phyloP scores from a whole-genome alignment of 257 asterid species.

The Vinca minor region DNA sequence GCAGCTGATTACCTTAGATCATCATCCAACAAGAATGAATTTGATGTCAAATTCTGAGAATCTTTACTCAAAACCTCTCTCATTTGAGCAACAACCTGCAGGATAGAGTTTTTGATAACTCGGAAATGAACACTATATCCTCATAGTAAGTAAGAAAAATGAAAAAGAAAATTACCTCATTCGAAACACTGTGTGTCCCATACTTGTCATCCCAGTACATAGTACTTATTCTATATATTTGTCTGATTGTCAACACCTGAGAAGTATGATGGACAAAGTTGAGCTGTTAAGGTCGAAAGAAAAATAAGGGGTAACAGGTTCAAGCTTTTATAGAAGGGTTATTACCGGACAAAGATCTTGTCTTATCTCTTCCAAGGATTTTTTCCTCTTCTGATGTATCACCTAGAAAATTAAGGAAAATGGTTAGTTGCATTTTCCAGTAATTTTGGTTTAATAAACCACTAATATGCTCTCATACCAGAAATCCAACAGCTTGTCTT shows the following conservation, averaged over 20 bases:
- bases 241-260: conserved; percentile 87
- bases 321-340: conserved; percentile 7
- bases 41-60: conserved; percentile 73
- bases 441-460: conserved; percentile 8
- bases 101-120: conserved; percentile 9
- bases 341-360: conserved; percentile 97
- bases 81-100: conserved; percentile 96
- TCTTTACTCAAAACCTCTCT: conserved; percentile 85
- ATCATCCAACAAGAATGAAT: conserved; percentile 93
- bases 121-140: neutral
- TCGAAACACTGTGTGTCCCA: conserved; percentile 97
- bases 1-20: conserved; percentile 67
- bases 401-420: conserved; percentile 42
- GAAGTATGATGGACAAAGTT: neutral
- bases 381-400: conserved; percentile 93
- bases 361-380: conserved; percentile 85
- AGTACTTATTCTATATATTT: conserved; percentile 91
- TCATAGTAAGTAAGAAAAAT: conserved; percentile 5
- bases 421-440: conserved; percentile 10
- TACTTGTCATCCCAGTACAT: conserved; percentile 99
- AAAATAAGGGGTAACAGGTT: neutral
- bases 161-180: conserved; percentile 47
- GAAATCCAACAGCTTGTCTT: conserved; percentile 98
- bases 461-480: conserved; percentile 42
- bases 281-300: conserved; percentile 7